Base-by-base conservation (phyloP, 225 moss, liverwort and hornwort species). In the Anthoceros angustus region DNA sequence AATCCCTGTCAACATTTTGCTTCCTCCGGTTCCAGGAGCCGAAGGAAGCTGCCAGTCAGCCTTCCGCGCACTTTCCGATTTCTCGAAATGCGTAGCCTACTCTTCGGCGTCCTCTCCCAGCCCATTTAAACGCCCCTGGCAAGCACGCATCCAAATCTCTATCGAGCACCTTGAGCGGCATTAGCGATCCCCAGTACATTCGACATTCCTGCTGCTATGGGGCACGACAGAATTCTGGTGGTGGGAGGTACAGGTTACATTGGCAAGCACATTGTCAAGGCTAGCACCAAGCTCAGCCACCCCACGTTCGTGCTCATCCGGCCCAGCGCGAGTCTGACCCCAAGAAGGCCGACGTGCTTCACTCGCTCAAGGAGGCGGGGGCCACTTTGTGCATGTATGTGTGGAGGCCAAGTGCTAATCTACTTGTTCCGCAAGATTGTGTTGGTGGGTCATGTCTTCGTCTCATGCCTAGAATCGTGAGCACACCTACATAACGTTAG, bases 281-380 rank as follows among this genome's bases (percentile, higher is more conserved):
- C 74, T 26, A 78, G 78, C 24, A 71, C 63, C 12, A 55, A 61
- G 42, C 65, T 66, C 4, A 68, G 78, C 14, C 74, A 78, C 32
- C 74, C 74, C 5, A 74, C 71, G 2, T 72, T 69, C 24, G 32
- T 66, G 14, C 72, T 78, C 38, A 55, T 78, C 61, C 62, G 78
- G n/a, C 21, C 69, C 32, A 18, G n/a, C 14, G 14, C 55, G 55
- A 18, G 55, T 2, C 18, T 4, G 55, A 55, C 23, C 55, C 55
- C n/a, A 12, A 41, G 0, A 71, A 75, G 25, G 43, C 64, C 15
- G 26, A 32, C 5, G 0, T 69, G 9, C 63, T 78, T 0, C 69
- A 69, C 20, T 41, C 67, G 18, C 70, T 72, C 25, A 75, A 64
- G 62, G 68, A 46, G 48, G 42, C 62, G 5, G 75, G 72, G 15